Base-by-base conservation (phyloP, 768 basidiomycete species). In the Psilocybe cubensis region DNA sequence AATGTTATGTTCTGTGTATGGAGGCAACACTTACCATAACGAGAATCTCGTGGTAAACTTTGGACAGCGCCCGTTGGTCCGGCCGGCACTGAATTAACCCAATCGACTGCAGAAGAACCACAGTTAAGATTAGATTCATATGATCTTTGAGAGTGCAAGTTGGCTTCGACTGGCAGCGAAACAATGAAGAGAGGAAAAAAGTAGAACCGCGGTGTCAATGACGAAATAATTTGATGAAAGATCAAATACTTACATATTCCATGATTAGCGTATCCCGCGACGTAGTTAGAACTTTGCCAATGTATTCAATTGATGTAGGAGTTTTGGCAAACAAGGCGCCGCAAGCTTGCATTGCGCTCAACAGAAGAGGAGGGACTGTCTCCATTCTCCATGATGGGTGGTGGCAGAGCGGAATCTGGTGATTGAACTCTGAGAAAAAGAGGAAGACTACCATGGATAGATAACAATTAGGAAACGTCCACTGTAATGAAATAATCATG, bases 321-420 rank as follows among this genome's bases (percentile, higher is more conserved):
- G 77, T 83, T 66, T 77, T 81, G 46, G 79, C 79, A 66, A 82
- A 85, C 50, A 84, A 72, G 23, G 82, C 89, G 56, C 83, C 88
- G 68, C 81, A 86, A 20, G 81, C 84, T 68, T 82, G 81, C 84
- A 84, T 85, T 21, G 79, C 78, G 18, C 73, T 78, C 43, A 85
- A 66, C 38, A 84, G 80, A 60, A 83, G 73, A 4, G 73, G 76
- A 29, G 79, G 82, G 57, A 82, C 83, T 29, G 68, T 73, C 24
- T 76, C 80, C 64, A 72, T 62, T 25, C 70, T 77, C 77, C 82
- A 84, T 38, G 81, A 88, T 41, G 79, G 70, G n/a, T 69, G 72
- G 69, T 82, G 88, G 17, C 87, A 73, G 56, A 84, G 72, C 42
- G 83, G 83, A 62, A 85, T 76, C 66, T 89, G 83, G 14, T 68